Percentiles rank a stretch among this genome's conserved stretches.
Evolutionary conservation across 1,284 basidiomycete genomes (phyloP).

Genomic region (Rhodotorula sp.): DNA sequence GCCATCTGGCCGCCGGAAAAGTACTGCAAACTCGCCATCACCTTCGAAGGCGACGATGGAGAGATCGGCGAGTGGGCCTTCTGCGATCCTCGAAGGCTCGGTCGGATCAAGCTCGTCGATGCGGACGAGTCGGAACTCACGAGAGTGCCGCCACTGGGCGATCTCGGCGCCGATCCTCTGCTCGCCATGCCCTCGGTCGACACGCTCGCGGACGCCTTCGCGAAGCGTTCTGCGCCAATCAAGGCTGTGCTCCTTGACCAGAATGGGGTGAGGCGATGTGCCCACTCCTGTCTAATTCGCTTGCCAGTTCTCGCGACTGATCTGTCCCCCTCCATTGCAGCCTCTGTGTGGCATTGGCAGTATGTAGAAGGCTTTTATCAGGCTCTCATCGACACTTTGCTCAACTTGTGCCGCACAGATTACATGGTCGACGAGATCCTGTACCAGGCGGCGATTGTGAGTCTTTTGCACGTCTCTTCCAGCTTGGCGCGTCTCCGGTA

Average conservation of each 20-base stretch:
- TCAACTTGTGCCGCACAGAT: conserved; percentile 3
- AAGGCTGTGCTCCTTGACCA: conserved; percentile 79
- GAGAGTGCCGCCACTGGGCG: conserved; percentile 61
- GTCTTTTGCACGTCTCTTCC: background rate
- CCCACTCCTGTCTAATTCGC: too few relatives aligned
- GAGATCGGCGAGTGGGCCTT: conserved; percentile 56
- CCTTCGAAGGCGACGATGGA: conserved; percentile 1
- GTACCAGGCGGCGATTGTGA: conserved; percentile 64
- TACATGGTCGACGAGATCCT: conserved; percentile 65
- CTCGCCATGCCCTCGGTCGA: conserved; percentile 65
- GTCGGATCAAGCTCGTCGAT: conserved; percentile 45
- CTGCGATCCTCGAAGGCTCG: conserved; percentile 68
- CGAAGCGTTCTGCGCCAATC: conserved; percentile 65
- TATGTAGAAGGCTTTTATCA: conserved; percentile 54
- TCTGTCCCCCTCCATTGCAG: background rate
- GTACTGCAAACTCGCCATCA: conserved; percentile 62
- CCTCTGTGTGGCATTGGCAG: conserved; percentile 66
- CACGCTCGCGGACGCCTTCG: conserved; percentile 58
- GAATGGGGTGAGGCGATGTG: conserved; percentile 50
- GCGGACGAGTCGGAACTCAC: conserved; percentile 56
- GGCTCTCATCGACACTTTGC: too few relatives aligned
- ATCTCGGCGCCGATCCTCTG: conserved; percentile 73
- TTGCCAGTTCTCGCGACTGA: background rate
- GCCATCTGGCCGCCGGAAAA: conserved; percentile 69
- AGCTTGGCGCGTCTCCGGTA: background rate